phyloP scores from a whole-genome alignment of 257 asterid genomes.

The Forsythia suspensa region DNA sequence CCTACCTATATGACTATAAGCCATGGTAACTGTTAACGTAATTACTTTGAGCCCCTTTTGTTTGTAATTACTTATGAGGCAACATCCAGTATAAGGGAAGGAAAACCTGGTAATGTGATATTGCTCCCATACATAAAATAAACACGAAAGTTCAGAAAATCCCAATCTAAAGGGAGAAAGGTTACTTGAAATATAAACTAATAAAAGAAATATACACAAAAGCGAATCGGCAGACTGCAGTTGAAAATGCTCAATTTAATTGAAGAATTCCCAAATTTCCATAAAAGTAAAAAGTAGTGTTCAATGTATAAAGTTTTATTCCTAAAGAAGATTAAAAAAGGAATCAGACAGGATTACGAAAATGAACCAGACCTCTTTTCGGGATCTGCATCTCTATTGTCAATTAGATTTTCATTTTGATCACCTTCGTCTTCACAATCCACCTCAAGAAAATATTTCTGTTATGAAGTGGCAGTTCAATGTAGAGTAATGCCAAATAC shows the following conservation, averaged over 20 bases:
- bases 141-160: no score
- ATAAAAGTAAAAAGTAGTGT: background rate
- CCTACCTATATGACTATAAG: background rate
- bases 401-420: constrained; percentile 41
- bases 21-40: background rate
- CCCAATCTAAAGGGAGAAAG: background rate
- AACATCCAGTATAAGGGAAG: background rate
- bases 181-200: no score
- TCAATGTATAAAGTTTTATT: background rate
- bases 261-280: background rate
- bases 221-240: background rate
- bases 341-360: background rate
- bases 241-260: background rate
- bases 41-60: background rate
- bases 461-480: constrained; percentile 22
- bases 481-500: background rate
- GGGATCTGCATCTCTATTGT: constrained; percentile 42
- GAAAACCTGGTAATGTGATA: background rate
- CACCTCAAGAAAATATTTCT: constrained; percentile 88
- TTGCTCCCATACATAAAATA: background rate
- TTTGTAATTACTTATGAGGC: background rate
- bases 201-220: no score
- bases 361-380: constrained; percentile 63
- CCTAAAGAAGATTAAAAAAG: background rate
- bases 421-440: constrained; percentile 57